These are phyloP conservation scores for Acer yangbiense DNA, from an alignment of 345 rosid species.

Conservation along the genomic window DNA sequence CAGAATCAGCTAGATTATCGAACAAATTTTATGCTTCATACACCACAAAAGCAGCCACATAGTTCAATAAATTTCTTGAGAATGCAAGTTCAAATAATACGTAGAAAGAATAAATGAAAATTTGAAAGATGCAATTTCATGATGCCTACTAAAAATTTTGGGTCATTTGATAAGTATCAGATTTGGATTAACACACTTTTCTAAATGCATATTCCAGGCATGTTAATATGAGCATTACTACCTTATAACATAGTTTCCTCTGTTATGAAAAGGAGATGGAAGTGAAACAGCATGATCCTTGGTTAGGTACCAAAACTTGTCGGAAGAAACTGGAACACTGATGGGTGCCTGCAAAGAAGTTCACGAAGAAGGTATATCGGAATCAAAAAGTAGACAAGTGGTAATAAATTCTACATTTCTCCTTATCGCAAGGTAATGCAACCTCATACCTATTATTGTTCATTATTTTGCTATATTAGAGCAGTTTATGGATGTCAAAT, in stretches of 20 bases:
- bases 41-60: slow-evolving; percentile 1
- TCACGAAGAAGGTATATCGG: slow-evolving; percentile 11
- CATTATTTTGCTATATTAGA: background rate
- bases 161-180: background rate
- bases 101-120: background rate
- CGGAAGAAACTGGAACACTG: slow-evolving; percentile 75
- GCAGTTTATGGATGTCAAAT: background rate
- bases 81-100: background rate
- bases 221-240: slow-evolving; percentile 25
- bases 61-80: background rate
- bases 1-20: background rate
- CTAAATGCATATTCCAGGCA: slow-evolving; percentile 9
- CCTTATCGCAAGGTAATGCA: background rate
- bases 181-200: background rate
- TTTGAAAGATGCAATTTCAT: background rate
- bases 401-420: slow-evolving; percentile 1
- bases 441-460: background rate
- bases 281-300: slow-evolving; percentile 74
- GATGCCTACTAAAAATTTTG: background rate
- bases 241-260: slow-evolving; percentile 92
- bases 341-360: slow-evolving; percentile 69
- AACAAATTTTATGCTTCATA: background rate
- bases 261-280: slow-evolving; percentile 88
- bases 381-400: slow-evolving; percentile 11
- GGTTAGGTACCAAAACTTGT: slow-evolving; percentile 86